Conservation (phyloP, 1,139 yeast genomes). For the Chernovozyma aurita region DNA sequence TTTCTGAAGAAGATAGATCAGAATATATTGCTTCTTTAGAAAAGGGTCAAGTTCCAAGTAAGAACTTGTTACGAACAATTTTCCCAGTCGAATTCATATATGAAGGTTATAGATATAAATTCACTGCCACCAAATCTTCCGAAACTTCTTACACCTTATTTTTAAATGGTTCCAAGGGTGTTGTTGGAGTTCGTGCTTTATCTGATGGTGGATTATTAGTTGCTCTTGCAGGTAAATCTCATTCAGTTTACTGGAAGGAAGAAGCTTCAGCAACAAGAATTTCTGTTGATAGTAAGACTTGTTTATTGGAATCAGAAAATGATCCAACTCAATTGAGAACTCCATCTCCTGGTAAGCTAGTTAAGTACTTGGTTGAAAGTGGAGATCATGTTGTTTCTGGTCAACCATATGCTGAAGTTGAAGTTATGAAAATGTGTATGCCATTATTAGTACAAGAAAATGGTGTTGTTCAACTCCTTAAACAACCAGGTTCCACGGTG, state of each 20-base stretch:
- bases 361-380: constrained; percentile 86
- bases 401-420: constrained; percentile 96
- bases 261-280: constrained; percentile 95
- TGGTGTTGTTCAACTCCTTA: constrained; percentile 87
- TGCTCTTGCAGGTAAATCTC: constrained; percentile 88
- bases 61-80: constrained; percentile 74
- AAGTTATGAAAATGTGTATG: constrained; percentile 98
- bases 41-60: constrained; percentile 92
- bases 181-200: constrained; percentile 78
- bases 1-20: constrained; percentile 64
- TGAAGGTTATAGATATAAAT: constrained; percentile 88
- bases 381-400: constrained; percentile 93
- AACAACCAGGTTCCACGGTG: constrained; percentile 97
- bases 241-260: constrained; percentile 95
- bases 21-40: constrained; percentile 74
- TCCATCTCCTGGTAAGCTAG: constrained; percentile 98
- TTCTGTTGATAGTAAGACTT: constrained; percentile 92
- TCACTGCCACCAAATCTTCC: constrained; percentile 92
- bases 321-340: constrained; percentile 98
- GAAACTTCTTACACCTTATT: constrained; percentile 80
- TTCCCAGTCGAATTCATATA: constrained; percentile 93
- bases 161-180: constrained; percentile 88
- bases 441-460: constrained; percentile 88
- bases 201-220: constrained; percentile 93
- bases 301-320: constrained; percentile 87